A percentile compares a stretch with the other conserved stretches of the same genome.
phyloP scores from a whole-genome alignment of 139 green algal species.

The Trebouxia sp. region DNA sequence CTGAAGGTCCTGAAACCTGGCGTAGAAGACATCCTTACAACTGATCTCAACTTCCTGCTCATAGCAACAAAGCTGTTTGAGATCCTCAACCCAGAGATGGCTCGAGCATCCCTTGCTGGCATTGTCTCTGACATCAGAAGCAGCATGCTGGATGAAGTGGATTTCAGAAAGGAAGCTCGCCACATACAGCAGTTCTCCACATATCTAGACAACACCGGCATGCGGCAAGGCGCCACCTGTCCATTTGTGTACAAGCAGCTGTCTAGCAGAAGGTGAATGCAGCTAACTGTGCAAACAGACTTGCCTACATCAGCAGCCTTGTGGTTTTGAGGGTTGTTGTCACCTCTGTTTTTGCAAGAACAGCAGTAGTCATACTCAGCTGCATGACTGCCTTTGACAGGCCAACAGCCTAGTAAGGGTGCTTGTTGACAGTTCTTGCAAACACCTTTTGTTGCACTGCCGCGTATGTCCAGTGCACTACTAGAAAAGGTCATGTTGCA shows the following conservation, averaged over 20 bases:
- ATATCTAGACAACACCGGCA: slow-evolving; percentile 74
- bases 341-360: too few relatives aligned
- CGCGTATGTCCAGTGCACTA: too few relatives aligned
- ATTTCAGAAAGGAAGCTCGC: slow-evolving; percentile 76
- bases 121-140: slow-evolving; percentile 70
- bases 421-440: too few relatives aligned
- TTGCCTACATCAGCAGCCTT: too few relatives aligned
- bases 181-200: slow-evolving; percentile 78
- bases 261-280: slow-evolving; percentile 68
- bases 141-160: slow-evolving; percentile 69
- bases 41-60: slow-evolving; percentile 84
- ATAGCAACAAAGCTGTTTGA: slow-evolving; percentile 71
- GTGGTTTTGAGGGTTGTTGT: too few relatives aligned
- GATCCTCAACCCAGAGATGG: slow-evolving; percentile 84
- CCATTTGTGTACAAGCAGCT: slow-evolving; percentile 80
- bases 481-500: too few relatives aligned
- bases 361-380: too few relatives aligned
- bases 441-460: too few relatives aligned
- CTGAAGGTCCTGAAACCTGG: slow-evolving; percentile 95
- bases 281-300: too few relatives aligned
- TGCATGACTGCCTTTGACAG: too few relatives aligned
- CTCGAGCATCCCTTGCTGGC: slow-evolving; percentile 73
- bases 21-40: slow-evolving; percentile 85
- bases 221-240: slow-evolving; percentile 70
- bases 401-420: too few relatives aligned